Evolutionary conservation across 2,329 filamentous ascomycete species (phyloP).

Genomic region (Apiospora koreana): DNA sequence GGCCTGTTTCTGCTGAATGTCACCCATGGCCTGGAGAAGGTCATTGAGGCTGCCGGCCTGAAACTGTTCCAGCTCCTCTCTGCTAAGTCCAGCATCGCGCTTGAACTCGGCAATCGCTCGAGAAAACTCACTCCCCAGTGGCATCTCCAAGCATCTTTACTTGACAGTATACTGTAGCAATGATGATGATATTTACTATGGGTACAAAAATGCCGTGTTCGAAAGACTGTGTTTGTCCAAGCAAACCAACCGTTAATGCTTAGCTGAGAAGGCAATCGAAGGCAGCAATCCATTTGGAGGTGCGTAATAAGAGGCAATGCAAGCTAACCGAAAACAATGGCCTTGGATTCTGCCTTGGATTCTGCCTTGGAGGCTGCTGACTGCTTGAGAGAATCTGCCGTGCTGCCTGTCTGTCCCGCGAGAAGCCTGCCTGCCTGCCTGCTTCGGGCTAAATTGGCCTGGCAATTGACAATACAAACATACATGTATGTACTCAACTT

Average conservation of each 20-base stretch:
- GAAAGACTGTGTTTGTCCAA: background rate
- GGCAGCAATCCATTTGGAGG: background rate
- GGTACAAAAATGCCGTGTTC: background rate
- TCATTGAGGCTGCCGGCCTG: background rate
- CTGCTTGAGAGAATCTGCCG: background rate
- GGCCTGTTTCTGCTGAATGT: background rate
- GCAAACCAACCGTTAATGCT: background rate
- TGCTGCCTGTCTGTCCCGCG: background rate
- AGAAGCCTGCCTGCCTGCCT: too few species aligned
- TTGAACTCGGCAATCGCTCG: background rate
- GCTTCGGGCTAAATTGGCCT: background rate
- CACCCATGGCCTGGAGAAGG: background rate
- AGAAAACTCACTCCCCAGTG: background rate
- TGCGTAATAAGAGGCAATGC: background rate
- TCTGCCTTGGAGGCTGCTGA: too few species aligned
- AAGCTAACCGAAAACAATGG: background rate
- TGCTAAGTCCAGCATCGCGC: background rate
- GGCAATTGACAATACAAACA: too few species aligned
- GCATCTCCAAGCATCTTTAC: background rate
- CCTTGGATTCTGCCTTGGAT: background rate
- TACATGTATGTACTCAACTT: too few species aligned
- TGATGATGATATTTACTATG: background rate
- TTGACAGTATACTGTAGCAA: background rate
- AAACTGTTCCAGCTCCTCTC: background rate
- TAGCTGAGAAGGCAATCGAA: background rate